Percentiles rank a stretch among this genome's conserved stretches.
Evolutionary conservation across 2,329 filamentous ascomycete species (phyloP).

Genomic region (Monilinia fructicola): DNA sequence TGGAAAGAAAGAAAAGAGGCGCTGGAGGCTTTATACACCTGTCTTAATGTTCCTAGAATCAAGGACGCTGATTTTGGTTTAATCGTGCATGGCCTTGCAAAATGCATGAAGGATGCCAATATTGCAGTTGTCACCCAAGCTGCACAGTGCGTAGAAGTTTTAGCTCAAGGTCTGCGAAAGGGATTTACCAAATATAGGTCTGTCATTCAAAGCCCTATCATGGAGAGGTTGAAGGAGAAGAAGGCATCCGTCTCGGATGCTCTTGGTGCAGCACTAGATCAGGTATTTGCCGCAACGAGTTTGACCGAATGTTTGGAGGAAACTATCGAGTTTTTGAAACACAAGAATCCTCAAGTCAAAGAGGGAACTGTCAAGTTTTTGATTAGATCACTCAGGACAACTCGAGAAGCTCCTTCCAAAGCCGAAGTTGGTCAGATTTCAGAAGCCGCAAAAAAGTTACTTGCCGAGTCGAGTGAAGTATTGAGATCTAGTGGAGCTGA

Average conservation of each 20-base stretch:
- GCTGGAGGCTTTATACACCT: slow-evolving; percentile 74
- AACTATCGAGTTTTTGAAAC: slow-evolving; percentile 75
- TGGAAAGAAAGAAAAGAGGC: slow-evolving; percentile 99
- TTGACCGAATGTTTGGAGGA: slow-evolving; percentile 90
- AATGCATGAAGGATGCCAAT: slow-evolving; percentile 99
- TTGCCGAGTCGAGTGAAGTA: slow-evolving; percentile 84
- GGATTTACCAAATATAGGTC: slow-evolving; percentile 78
- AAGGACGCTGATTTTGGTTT: slow-evolving; percentile 89
- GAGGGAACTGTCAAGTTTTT: slow-evolving; percentile 92
- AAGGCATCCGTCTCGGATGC: slow-evolving; percentile 87
- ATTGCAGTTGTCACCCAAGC: slow-evolving; percentile 91
- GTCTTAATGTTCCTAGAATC: slow-evolving; percentile 82
- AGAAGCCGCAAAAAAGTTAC: slow-evolving; percentile 84
- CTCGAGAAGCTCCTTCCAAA: slow-evolving; percentile 79
- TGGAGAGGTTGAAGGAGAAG: slow-evolving; percentile 97
- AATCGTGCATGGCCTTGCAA: slow-evolving; percentile 78
- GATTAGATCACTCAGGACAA: slow-evolving; percentile 81
- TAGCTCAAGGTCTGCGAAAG: slow-evolving; percentile 81
- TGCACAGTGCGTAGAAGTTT: slow-evolving; percentile 84
- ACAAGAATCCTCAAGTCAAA: slow-evolving; percentile 98
- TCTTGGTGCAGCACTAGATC: slow-evolving; percentile 79
- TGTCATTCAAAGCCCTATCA: slow-evolving; percentile 80
- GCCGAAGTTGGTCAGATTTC: slow-evolving; percentile 81
- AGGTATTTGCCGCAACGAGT: slow-evolving; percentile 62
- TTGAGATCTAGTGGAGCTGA: slow-evolving; percentile 89